Evolutionary conservation across 2,329 filamentous ascomycete species (phyloP), one percentile per base, ranked within the genome.

Genomic region (Ophiocordyceps australis): DNA sequence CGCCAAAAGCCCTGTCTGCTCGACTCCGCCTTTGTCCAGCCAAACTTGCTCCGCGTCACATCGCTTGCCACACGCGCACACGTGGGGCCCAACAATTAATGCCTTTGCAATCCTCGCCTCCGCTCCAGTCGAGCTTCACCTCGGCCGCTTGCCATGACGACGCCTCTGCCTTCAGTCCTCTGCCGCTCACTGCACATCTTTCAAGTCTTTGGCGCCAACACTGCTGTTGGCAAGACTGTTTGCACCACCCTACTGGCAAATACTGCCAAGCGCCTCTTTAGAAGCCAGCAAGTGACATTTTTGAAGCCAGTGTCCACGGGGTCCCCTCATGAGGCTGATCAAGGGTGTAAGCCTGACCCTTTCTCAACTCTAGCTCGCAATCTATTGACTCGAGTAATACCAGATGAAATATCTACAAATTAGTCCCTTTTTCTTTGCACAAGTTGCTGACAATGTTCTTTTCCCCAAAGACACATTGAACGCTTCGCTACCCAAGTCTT

Each of bases 251-350:
- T 82, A 9, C 55, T 91, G 4, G 76, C 70, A 45, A 71, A 66
- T 33, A 64, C 74, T 7, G 61, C 72, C 4, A 53, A 50, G 20
- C 55, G 50, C 15, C 49, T 51, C 20, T 55, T 56, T 34, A 45
- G 47, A 7, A 39, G 51, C 13, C 59, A 63, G 23, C 49, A 52
- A 13, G 61, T 72, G 2, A 58, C 63, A 9, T 91, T 79, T 45
- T 44, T 91, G 28, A 91, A 91, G 46, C 81, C 81, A 0, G 72
- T 91, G 3, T 86, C 79, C 3, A 89, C 81, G 0, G 82, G 81
- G 1, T 62, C 74, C 7, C 42, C 54, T 8, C 51, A 66, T 15
- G 77, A 85, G 28, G 73, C 74, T 11, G 81, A 89, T 50, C 67
- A 77, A 43, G 48, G 57, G 74, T 80, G 56, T 58, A 40, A 37